Evolutionary conservation across 2,329 filamentous ascomycete species (phyloP), one percentile per base, ranked within the genome.

Genomic region (Alternaria tenuissima): DNA sequence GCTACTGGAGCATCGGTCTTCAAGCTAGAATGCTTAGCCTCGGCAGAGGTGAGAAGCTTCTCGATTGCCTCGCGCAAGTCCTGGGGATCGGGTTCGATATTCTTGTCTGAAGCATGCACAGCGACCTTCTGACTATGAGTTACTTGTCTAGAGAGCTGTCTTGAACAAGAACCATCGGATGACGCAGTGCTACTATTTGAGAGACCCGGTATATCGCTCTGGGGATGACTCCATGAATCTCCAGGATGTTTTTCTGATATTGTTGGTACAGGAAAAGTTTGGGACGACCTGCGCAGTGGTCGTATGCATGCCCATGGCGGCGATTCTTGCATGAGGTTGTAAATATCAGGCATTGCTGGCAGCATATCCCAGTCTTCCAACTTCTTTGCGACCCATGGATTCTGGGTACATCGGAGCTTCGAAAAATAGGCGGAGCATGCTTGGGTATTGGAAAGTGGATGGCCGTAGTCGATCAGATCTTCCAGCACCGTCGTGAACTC

Each of bases 391-490:
- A 78, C 75, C 76, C 76, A 78, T 4, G 75, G 72, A 32, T 78
- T 78, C 54, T 78, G 74, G 16, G 70, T 77, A 59, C 76, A 78
- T 22, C 75, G 68, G 3, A 78, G 62, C 49, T 78, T 78, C 3
- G 75, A 78, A 53, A 78, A 76, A 63, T 78, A 78, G 38, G 75
- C 75, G 53, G 74, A 76, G 62, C 73, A 76, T 36, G 76, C 75
- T 63, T 78, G 75, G 11, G 63, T 57, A 44, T 78, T 78, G 28
- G 71, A 67, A 20, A 78, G 53, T 20, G 75, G 73, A 14, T 73
- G 68, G 9, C 75, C 75, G 26, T 77, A 69, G 55, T 78, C 76
- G 7, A 71, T 62, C 24, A 78, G 54, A 42, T 78, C 76, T 22
- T 76, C 70, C 3, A 78, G 55, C 7, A 74, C 73, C 7, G 69